A percentile compares a stretch with the other conserved stretches of the same genome.
Conservation (phyloP, 1,284 basidiomycete genomes). For the Vanrija sp. region DNA sequence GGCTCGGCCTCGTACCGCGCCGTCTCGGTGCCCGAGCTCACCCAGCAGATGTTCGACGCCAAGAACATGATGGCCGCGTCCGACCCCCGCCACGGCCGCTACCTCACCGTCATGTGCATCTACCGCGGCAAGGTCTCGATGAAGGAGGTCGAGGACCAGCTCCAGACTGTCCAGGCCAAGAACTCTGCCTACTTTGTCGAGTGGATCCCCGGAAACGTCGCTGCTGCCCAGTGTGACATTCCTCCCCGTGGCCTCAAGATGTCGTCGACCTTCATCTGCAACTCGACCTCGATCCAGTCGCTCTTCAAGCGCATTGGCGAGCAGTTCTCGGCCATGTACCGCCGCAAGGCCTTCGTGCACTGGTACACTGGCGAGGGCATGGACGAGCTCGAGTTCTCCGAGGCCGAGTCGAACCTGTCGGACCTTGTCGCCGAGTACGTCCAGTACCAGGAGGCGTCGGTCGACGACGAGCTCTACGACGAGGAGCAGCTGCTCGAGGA, state of each 20-base stretch:
- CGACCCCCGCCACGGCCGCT: conserved; percentile 73
- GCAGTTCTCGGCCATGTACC: conserved; percentile 99
- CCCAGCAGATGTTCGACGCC: conserved; percentile 97
- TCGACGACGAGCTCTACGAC: conserved; percentile 52
- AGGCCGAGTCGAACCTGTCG: conserved; percentile 95
- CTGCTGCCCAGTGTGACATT: conserved; percentile 89
- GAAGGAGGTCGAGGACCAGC: conserved; percentile 98
- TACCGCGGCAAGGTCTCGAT: conserved; percentile 99
- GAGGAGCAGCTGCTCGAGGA: conserved; percentile 45
- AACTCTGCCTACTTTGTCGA: conserved; percentile 97
- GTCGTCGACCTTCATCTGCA: conserved; percentile 95
- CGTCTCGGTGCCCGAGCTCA: conserved; percentile 91
- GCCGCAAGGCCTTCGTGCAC: conserved; percentile 97
- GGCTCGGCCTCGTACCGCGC: conserved; percentile 92
- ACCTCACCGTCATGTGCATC: conserved; percentile 79
- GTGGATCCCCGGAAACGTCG: conserved; percentile 98
- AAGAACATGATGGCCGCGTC: conserved; percentile 97
- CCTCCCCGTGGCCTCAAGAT: conserved; percentile 89
- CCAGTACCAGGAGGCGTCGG: conserved; percentile 85
- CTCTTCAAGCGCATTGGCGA: conserved; percentile 96
- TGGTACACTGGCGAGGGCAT: conserved; percentile 99
- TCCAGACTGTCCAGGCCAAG: conserved; percentile 96
- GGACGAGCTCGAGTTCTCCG: conserved; percentile 95
- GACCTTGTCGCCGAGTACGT: conserved; percentile 91
- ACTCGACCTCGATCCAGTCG: conserved; percentile 95